Evolutionary conservation across 306 rosid genomes (phyloP), one percentile per base, ranked within the genome.

Genomic region (Dalbergia oliveri): DNA sequence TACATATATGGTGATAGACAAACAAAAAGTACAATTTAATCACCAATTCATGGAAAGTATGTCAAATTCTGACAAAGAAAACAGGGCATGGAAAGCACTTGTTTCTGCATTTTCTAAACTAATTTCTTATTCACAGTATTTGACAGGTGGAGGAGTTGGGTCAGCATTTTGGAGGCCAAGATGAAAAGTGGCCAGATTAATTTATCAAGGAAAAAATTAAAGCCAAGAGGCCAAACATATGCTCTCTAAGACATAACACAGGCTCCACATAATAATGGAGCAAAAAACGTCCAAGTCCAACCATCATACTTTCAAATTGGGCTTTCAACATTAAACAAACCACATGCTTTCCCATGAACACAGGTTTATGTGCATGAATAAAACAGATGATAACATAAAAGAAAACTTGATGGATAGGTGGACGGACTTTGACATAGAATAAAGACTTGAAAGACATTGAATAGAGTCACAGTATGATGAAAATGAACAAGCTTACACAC

Each of bases 401-500:
- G 51, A 66, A 31, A 67, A 41, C 49, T 73, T 23, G 26, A 69
- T 4, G 19, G 61, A 72, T 49, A 70, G 51, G 54, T 16, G 58
- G 45, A 76, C 8, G 72, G 47, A 43, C 37, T 21, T 37, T 16
- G 44, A 51, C 8, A 9, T 61, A 11, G 75, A 51, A 41, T 39
- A 39, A 72, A 65, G 31, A 64, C 41, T 19, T 8, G 33, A 33
- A 71, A 61, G 65, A 49, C 72, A 81, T 50, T 51, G 9, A 67
- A 72, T 37, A 49, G 37, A 58, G 18, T 65, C 16, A 16, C 26
- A 75, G 63, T 18, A 51, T 23, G 64, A 60, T 11, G 43, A 73
- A 72, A 65, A 57, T 19, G 71, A 79, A 69, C 76, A 81, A 76
- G 71, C 84, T 70, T 49, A 83, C 98, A 9, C 84, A 86, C 97